Evolutionary conservation across 2,329 filamentous ascomycete genomes (phyloP).

Genomic region (Trichoderma sp.): DNA sequence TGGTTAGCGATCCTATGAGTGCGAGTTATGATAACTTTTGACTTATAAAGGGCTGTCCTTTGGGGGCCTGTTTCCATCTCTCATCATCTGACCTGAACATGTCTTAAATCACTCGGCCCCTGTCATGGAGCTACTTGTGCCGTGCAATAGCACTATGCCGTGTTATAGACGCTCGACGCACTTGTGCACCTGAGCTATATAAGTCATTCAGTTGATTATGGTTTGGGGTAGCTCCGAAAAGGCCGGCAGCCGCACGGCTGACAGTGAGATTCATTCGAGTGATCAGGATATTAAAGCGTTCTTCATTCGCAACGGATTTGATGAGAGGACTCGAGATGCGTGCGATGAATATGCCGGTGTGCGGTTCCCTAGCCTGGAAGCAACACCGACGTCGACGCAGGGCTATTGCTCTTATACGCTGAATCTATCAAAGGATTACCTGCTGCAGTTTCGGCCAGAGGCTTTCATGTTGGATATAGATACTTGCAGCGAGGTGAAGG

Average conservation of each 20-base stretch:
- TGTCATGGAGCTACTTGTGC: neutral
- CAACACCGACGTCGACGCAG: conserved; percentile 39
- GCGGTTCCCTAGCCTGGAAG: conserved; percentile 31
- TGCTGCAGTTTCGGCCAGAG: conserved; percentile 49
- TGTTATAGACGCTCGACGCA: neutral
- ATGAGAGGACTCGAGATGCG: conserved; percentile 10
- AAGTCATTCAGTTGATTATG: neutral
- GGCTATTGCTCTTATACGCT: conserved; percentile 54
- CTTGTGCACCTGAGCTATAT: neutral
- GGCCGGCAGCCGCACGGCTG: neutral
- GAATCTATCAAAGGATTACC: conserved; percentile 34
- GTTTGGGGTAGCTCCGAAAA: neutral
- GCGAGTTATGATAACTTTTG: neutral
- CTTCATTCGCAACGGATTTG: conserved; percentile 27
- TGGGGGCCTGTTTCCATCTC: neutral
- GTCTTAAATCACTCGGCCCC: neutral
- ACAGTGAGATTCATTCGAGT: neutral
- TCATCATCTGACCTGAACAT: neutral
- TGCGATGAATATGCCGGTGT: conserved; percentile 33
- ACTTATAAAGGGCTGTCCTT: neutral
- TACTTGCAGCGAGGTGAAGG: conserved; percentile 37
- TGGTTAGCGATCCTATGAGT: neutral
- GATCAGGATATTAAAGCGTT: conserved; percentile 17
- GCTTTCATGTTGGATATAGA: conserved; percentile 41
- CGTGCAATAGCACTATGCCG: neutral